phyloP scores from a whole-genome alignment of 2,329 filamentous ascomycete genomes.

The Acephala macrosclerotiorum region DNA sequence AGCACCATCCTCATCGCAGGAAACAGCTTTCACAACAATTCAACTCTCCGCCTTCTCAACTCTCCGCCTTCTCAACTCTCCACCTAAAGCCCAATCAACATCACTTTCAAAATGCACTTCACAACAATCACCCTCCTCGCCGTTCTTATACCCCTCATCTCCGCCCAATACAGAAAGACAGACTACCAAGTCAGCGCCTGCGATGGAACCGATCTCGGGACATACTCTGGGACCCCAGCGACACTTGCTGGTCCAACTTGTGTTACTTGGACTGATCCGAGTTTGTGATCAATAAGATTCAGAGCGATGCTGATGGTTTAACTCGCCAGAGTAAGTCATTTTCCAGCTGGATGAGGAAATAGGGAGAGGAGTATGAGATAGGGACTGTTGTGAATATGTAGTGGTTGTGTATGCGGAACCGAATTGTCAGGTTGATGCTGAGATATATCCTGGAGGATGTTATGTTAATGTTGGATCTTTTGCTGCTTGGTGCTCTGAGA shows the following conservation, averaged over 20 bases:
- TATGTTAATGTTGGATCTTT: conserved; percentile 11
- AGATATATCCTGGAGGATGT: conserved; percentile 8
- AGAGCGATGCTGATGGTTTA: conserved; percentile 10
- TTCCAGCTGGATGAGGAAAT: not conserved
- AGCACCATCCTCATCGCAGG: no score
- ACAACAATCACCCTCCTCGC: no score
- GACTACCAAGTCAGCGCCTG: not conserved
- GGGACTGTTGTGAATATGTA: not conserved
- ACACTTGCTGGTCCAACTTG: conserved; percentile 7
- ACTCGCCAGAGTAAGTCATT: not conserved
- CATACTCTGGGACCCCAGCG: not conserved
- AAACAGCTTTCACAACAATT: no score
- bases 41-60: no score
- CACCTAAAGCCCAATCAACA: no score
- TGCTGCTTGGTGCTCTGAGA: conserved; percentile 8
- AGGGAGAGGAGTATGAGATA: no score
- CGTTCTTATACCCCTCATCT: no score
- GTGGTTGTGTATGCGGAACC: conserved; percentile 10
- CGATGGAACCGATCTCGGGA: conserved; percentile 4
- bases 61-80: no score
- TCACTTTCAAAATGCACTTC: no score
- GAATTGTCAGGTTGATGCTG: conserved; percentile 5
- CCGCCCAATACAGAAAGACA: not conserved
- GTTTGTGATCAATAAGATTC: conserved; percentile 1
- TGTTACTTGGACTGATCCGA: not conserved